Conservation (phyloP, 1,284 basidiomycete genomes). For the Ceratobasidium sp. region DNA sequence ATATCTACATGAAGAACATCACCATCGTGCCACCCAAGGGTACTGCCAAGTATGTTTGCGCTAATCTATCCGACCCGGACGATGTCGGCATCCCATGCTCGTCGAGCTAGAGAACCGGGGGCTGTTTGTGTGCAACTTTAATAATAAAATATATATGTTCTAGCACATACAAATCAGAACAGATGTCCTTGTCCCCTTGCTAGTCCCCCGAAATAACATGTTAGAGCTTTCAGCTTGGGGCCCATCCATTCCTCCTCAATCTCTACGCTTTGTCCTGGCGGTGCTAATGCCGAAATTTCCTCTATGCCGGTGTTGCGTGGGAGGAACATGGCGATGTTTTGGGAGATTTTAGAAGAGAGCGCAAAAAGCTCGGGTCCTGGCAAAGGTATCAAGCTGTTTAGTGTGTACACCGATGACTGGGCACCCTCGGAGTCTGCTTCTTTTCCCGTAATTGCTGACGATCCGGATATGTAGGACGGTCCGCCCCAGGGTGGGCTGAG, state of each 20-base stretch:
- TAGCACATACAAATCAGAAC: constrained; percentile 49
- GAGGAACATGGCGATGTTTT: constrained; percentile 87
- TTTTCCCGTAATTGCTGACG: constrained; percentile 45
- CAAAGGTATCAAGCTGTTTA: constrained; percentile 77
- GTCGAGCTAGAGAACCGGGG: background rate
- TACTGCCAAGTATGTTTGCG: constrained; percentile 31
- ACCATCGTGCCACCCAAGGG: constrained; percentile 22
- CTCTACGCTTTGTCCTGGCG: constrained; percentile 64
- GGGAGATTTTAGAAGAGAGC: constrained; percentile 68
- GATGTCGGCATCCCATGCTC: constrained; percentile 41
- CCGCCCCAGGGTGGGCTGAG: constrained; percentile 95
- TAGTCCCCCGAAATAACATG: constrained; percentile 81
- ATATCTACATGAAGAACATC: constrained; percentile 37
- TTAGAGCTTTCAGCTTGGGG: constrained; percentile 79
- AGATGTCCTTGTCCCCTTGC: constrained; percentile 67
- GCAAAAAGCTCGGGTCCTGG: constrained; percentile 81
- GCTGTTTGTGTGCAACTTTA: background rate
- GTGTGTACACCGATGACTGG: constrained; percentile 62
- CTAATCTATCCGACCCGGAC: constrained; percentile 26
- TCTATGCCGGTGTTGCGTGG: constrained; percentile 81
- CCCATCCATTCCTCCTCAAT: constrained; percentile 92
- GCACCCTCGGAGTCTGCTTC: background rate
- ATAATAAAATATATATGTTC: background rate
- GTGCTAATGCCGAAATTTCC: constrained; percentile 69
- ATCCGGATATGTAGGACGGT: constrained; percentile 67